Base-by-base conservation (phyloP, 2,329 filamentous ascomycete species). In the Phyllosticta capitalensis region DNA sequence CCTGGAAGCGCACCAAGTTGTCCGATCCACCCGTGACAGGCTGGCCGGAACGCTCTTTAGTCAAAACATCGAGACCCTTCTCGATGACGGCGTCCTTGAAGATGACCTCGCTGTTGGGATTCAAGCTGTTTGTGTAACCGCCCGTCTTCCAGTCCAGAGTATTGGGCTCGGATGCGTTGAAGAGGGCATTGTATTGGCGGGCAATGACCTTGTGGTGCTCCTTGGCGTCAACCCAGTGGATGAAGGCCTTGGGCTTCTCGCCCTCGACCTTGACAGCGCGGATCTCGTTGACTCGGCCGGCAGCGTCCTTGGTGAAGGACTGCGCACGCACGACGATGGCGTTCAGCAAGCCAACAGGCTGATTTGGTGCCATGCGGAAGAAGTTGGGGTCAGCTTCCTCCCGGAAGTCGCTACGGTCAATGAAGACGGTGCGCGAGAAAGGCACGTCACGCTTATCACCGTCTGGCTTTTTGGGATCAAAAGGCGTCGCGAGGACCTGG, bases 201-300 rank as follows among this genome's bases (percentile, higher is more conserved):
- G 87, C 86, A 58, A 76, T 79, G 61, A 86, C 76, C 3, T 82
- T 82, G 48, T 81, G 80, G 38, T 77, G 75, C 64, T 84, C 84
- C 0, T 86, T 82, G 1, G 83, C 83, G 5, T 85, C 84, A 5
- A 96, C 89, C 92, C 92, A 96, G 70, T 96, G 91, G 70, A 96
- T 95, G 69, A 79, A 82, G 0, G 79, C 78, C 62, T 79, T 78
- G 9, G 90, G 86, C 76, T 95, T 92, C 68, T 86, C 85, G 19
- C 80, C 83, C 62, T 89, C 87, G 61, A 75, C 74, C 65, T 87
- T 88, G 20, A 80, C 79, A 14, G 87, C 88, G 30, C 80, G 79
- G 61, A 92, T 82, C 64, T 85, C 81, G 1, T 78, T 85, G 51
- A 92, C 81, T 61, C 81, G 79, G 56, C 86, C 87, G 3, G 81